These are phyloP conservation scores for Cytospora paraplurivora DNA, from an alignment of 2,329 filamentous ascomycete genomes.

Conservation along the genomic window DNA sequence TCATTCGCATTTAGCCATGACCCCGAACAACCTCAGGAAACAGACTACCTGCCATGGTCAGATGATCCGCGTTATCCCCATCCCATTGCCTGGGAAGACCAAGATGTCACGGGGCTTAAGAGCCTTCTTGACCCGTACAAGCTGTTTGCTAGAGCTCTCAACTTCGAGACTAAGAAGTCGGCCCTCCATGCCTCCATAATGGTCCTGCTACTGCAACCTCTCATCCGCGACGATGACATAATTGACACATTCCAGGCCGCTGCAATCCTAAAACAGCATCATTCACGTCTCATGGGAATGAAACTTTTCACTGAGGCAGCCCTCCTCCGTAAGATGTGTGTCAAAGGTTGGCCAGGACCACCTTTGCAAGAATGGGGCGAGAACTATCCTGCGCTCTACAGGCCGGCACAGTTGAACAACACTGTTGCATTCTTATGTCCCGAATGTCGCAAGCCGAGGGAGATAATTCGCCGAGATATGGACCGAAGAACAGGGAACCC, in stretches of 20 bases:
- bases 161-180: constrained; percentile 58
- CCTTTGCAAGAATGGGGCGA: constrained; percentile 56
- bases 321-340: constrained; percentile 62
- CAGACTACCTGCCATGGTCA: constrained; percentile 61
- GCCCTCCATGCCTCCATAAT: constrained; percentile 63
- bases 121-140: constrained; percentile 58
- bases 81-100: constrained; percentile 36
- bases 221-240: constrained; percentile 54
- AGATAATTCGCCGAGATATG: constrained; percentile 48
- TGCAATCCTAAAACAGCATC: constrained; percentile 61
- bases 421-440: constrained; percentile 57
- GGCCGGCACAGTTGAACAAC: constrained; percentile 56
- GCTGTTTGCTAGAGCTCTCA: constrained; percentile 55
- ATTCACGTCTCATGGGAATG: constrained; percentile 61
- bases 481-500: constrained; percentile 37
- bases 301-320: constrained; percentile 62
- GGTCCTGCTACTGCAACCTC: constrained; percentile 59
- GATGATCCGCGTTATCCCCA: constrained; percentile 59
- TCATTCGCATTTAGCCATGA: constrained; percentile 42
- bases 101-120: constrained; percentile 19
- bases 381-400: constrained; percentile 57
- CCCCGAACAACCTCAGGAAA: constrained; percentile 51
- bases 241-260: constrained; percentile 59
- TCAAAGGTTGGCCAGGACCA: constrained; percentile 55
- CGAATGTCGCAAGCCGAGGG: constrained; percentile 58